Evolutionary conservation across 2,329 filamentous ascomycete species (phyloP).

Genomic region (Paraphaeosphaeria minitans): DNA sequence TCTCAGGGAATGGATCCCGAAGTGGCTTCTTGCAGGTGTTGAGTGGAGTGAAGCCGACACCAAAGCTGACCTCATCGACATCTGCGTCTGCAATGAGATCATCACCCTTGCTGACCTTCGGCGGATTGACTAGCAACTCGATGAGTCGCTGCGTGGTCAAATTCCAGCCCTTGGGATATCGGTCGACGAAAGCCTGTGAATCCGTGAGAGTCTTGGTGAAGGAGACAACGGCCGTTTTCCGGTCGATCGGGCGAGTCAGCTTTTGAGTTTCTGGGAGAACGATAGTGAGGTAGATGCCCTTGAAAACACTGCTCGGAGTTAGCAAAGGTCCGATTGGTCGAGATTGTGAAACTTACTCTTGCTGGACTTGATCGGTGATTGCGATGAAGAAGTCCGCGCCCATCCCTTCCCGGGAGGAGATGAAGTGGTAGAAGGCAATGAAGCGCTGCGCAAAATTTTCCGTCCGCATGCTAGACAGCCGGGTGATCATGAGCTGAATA

Average conservation of each 20-base stretch:
- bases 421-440: constrained; percentile 91
- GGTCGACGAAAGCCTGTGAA: constrained; percentile 79
- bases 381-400: constrained; percentile 91
- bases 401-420: constrained; percentile 80
- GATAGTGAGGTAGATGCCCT: constrained; percentile 81
- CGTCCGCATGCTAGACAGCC: constrained; percentile 72
- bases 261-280: constrained; percentile 90
- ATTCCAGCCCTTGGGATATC: constrained; percentile 76
- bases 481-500: constrained; percentile 78
- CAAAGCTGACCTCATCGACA: constrained; percentile 93
- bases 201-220: constrained; percentile 91
- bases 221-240: constrained; percentile 91
- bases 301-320: constrained; percentile 66
- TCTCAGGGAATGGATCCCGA: constrained; percentile 83
- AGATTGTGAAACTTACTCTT: constrained; percentile 53
- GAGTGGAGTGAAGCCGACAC: constrained; percentile 89
- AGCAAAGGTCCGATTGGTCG: constrained; percentile 12
- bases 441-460: constrained; percentile 88
- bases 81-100: constrained; percentile 86
- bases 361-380: constrained; percentile 80
- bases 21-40: constrained; percentile 82
- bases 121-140: constrained; percentile 86
- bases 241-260: constrained; percentile 83
- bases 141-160: constrained; percentile 89
- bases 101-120: constrained; percentile 68